A percentile compares a stretch with the other conserved stretches of the same genome.
These are phyloP conservation scores for Solanum tacnaense DNA, from an alignment of 257 asterid genomes.

Conservation along the genomic window DNA sequence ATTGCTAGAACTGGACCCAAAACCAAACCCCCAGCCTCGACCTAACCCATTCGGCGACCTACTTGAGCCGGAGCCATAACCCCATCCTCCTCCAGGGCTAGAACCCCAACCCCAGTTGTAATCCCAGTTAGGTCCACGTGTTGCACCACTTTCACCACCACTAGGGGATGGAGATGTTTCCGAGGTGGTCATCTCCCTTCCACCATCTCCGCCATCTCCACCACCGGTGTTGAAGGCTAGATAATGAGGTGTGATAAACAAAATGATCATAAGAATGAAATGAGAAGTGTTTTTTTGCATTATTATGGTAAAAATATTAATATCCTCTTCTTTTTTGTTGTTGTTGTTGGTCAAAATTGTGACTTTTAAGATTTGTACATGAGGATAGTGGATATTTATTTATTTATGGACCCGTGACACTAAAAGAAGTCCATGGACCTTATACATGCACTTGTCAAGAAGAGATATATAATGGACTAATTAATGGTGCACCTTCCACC, in stretches of 20 bases:
- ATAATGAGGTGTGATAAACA: not conserved
- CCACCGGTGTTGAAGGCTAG: not conserved
- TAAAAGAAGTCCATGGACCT: not conserved
- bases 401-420: not conserved
- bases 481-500: not conserved
- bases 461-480: not conserved
- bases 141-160: conserved; percentile 18
- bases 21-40: conserved; percentile 14
- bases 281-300: not conserved
- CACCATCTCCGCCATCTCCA: not conserved
- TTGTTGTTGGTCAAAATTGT: not conserved
- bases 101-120: conserved; percentile 39
- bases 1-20: conserved; percentile 7
- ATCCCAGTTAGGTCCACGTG: conserved; percentile 17
- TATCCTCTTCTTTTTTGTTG: not conserved
- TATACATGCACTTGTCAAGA: not conserved
- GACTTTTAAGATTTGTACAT: not conserved
- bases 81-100: conserved; percentile 28
- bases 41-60: conserved; percentile 20
- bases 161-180: not conserved
- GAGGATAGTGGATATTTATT: not conserved
- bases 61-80: conserved; percentile 29
- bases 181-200: not conserved
- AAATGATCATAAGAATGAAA: not conserved
- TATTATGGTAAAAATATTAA: not conserved